phyloP scores from a whole-genome alignment of 2,329 filamentous ascomycete species.

The Colletotrichum zoysiae region DNA sequence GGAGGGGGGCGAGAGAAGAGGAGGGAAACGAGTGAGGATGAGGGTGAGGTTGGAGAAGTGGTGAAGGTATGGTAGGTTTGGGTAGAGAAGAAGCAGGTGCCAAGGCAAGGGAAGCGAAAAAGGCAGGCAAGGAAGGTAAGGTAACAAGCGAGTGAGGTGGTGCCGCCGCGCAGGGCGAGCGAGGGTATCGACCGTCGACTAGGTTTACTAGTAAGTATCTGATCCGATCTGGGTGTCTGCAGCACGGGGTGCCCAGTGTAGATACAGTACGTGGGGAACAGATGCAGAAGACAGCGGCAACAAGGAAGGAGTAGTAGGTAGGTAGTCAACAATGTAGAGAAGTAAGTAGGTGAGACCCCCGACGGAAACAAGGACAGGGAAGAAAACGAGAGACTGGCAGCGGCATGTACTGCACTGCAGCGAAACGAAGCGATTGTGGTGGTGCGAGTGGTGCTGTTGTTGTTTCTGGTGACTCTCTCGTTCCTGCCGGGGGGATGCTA shows the following conservation, averaged over 20 bases:
- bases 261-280: conserved; percentile 7
- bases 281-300: background rate
- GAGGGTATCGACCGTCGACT: background rate
- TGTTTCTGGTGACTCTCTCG: background rate
- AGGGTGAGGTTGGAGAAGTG: conserved; percentile 11
- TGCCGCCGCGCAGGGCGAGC: conserved; percentile 19
- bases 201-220: conserved; percentile 9
- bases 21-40: conserved; percentile 2
- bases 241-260: conserved; percentile 11
- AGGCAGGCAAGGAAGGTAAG: conserved; percentile 23
- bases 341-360: conserved; percentile 12
- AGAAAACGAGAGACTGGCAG: conserved; percentile 30
- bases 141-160: conserved; percentile 27
- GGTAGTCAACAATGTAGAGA: no score
- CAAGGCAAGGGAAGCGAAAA: conserved; percentile 32
- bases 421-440: conserved; percentile 33
- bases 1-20: background rate
- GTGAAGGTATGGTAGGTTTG: conserved; percentile 29
- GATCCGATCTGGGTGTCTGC: conserved; percentile 23
- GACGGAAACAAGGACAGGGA: conserved; percentile 29
- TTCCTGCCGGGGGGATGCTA: conserved; percentile 28
- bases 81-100: conserved; percentile 35
- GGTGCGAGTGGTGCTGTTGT: conserved; percentile 6
- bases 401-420: conserved; percentile 12
- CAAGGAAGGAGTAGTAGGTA: background rate